Base-by-base conservation (phyloP, 371 early-diverging fungal genomes). In the Apophysomyces variabilis region DNA sequence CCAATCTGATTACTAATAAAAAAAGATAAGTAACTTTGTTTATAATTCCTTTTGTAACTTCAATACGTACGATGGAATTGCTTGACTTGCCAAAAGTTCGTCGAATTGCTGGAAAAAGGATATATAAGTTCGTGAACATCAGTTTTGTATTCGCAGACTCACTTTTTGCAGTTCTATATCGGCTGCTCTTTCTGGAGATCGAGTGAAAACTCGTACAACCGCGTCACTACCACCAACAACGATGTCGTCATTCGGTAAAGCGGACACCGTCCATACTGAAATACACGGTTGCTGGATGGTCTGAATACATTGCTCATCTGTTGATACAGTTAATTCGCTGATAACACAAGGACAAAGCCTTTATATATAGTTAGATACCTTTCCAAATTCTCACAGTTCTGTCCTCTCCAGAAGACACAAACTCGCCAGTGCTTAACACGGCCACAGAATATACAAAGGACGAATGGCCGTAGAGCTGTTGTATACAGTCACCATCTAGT, bases 361-460 rank as follows among this genome's bases (percentile, higher is more conserved):
- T 46, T 68, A 16, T 12, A 18, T 35, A 43, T 6, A 54, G 60
- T 12, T 11, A 41, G 63, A 65, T 78, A 90, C 93, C 89, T 67
- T 86, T 83, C 99, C 99, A 99, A 18, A 96, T 79, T 8, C 93
- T 86, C 7, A 95, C 87, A 11, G 94, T 86, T 32, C 97, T 87
- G 68, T 99, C 99, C 82, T 99, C 99, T 39, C 97, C 97, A 36
- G 93, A 82, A 2, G 97, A 93, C 16, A 93, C 92, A 58, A 95
- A 79, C 61, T 95, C 92, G 32, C 94, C 95, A 1, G 87, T 85
- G 41, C 86, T 85, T 13, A 92, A 72, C 5, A 88, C 81, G 4
- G 77, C 73, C 5, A 97, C 74, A 1, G 94, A 83, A 74, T 99
- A 99, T 0, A 99, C 90, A 80, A 96, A 98, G 9, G 96, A 92